Conservation (phyloP, 768 basidiomycete species). For the Xerocomus potaroensis region DNA sequence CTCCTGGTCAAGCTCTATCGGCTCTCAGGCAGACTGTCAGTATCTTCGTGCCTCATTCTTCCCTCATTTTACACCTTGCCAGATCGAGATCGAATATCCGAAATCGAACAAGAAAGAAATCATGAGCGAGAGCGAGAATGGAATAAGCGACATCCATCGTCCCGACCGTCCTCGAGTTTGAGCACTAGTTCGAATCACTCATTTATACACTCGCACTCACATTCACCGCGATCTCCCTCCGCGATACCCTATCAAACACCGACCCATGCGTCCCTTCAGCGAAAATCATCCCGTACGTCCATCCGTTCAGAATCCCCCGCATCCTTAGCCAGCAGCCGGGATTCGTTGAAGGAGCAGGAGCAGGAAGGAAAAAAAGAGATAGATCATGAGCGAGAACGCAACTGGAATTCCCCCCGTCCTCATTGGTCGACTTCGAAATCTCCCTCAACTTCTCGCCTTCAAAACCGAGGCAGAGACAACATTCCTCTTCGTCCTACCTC, state of each 20-base stretch:
- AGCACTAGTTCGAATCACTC: conserved; percentile 33
- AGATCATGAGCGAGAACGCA: conserved; percentile 55
- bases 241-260: conserved; percentile 34
- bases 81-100: conserved; percentile 45
- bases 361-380: conserved; percentile 32
- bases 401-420: conserved; percentile 67
- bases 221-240: conserved; percentile 39
- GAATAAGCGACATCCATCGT: conserved; percentile 43
- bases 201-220: conserved; percentile 34
- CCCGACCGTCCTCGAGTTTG: conserved; percentile 44
- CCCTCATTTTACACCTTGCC: background rate
- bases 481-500: conserved; percentile 15
- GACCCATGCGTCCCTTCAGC: conserved; percentile 28
- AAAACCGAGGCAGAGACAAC: conserved; percentile 1
- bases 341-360: conserved; percentile 30
- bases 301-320: conserved; percentile 41
- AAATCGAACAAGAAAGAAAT: conserved; percentile 41
- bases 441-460: conserved; percentile 10
- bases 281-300: conserved; percentile 32
- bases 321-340: conserved; percentile 35
- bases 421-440: conserved; percentile 40
- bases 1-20: conserved; percentile 41
- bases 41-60: conserved; percentile 3
- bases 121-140: conserved; percentile 51
- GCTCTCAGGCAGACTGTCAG: conserved; percentile 54